A percentile compares a stretch with the other conserved stretches of the same genome.
These are phyloP conservation scores for Hymenoscyphus salicellus DNA, from an alignment of 2,329 filamentous ascomycete genomes.

Conservation along the genomic window DNA sequence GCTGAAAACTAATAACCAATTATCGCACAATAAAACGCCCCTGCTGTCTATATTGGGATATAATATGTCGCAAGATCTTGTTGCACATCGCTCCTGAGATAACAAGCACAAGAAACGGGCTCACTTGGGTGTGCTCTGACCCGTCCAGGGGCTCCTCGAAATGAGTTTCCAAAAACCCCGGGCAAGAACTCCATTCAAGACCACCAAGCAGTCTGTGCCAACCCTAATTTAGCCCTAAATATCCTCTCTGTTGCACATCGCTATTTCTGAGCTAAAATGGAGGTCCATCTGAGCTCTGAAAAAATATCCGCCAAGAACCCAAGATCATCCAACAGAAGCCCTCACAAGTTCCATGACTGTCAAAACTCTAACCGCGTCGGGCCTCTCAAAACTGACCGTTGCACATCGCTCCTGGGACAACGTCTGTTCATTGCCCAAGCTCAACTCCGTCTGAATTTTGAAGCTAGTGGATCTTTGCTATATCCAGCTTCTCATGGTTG, in stretches of 20 bases:
- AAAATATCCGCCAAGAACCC: not conserved
- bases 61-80: not conserved
- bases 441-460: not conserved
- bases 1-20: not conserved
- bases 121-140: not conserved
- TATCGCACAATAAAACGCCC: not conserved
- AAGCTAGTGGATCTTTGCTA: not conserved
- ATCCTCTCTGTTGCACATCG: not conserved
- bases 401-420: not conserved
- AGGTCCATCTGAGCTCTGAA: not conserved
- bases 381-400: not conserved
- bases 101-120: not conserved
- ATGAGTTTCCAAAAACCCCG: no score
- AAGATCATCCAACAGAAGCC: not conserved
- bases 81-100: conserved; percentile 2
- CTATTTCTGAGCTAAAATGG: conserved; percentile 2
- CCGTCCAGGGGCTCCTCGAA: not conserved
- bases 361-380: not conserved
- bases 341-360: not conserved
- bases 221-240: not conserved
- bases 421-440: not conserved
- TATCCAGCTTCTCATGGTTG: not conserved
- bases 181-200: not conserved
- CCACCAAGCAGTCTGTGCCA: not conserved
- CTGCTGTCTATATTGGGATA: not conserved